Evolutionary conservation across 805 yeast species (phyloP).

Genomic region (Scheffersomyces stipitis): DNA sequence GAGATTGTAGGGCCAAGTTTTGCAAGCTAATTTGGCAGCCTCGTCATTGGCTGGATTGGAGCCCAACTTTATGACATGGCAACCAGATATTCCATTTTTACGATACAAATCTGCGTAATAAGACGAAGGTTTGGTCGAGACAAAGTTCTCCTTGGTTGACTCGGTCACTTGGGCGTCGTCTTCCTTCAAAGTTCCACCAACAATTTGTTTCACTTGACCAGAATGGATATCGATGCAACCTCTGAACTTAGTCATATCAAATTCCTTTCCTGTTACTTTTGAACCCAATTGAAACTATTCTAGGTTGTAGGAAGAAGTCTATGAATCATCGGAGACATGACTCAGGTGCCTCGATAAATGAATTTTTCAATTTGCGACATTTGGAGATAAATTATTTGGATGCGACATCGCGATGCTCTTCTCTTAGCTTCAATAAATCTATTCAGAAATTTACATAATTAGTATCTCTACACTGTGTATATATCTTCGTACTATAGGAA

Average conservation of each 20-base stretch:
- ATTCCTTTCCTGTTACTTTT: too few species aligned
- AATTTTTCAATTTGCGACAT: too few species aligned
- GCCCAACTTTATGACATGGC: constrained; percentile 94
- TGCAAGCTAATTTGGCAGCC: constrained; percentile 77
- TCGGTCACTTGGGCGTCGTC: constrained; percentile 45
- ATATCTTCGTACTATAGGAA: too few species aligned
- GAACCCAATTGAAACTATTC: too few species aligned
- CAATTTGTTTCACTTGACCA: constrained; percentile 95
- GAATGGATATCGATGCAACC: constrained; percentile 96
- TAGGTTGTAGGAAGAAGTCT: neutral
- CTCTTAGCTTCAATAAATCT: constrained; percentile 2
- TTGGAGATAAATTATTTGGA: too few species aligned
- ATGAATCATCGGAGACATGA: neutral
- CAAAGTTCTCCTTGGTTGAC: constrained; percentile 58
- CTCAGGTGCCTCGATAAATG: neutral
- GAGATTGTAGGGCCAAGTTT: constrained; percentile 67
- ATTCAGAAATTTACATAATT: neutral
- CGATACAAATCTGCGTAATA: constrained; percentile 74
- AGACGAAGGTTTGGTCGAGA: constrained; percentile 70
- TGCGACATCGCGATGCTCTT: neutral
- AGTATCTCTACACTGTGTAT: neutral
- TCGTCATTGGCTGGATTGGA: constrained; percentile 68
- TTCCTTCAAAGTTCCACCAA: constrained; percentile 79
- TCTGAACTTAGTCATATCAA: constrained; percentile 77
- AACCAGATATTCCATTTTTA: constrained; percentile 59